These are phyloP conservation scores for Termitomyces sp. DNA, from an alignment of 768 basidiomycete species.

Conservation along the genomic window DNA sequence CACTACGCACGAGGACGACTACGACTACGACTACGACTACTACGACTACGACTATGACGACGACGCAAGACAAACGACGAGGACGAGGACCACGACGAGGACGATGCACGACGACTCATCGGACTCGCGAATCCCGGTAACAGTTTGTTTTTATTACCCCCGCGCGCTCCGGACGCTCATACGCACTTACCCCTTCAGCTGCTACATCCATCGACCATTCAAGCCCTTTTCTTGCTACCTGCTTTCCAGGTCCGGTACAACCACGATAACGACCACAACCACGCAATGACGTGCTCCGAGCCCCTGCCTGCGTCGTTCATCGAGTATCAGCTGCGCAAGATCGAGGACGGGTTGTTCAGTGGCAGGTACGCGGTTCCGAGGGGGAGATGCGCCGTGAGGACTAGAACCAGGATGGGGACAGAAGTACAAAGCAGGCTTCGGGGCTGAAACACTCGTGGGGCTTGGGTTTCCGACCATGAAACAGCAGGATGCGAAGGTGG, in stretches of 20 bases:
- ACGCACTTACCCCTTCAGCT: constrained; percentile 77
- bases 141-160: constrained; percentile 31
- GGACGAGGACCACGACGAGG: too few species aligned
- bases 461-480: too few species aligned
- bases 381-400: too few species aligned
- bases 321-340: constrained; percentile 93
- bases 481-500: too few species aligned
- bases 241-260: constrained; percentile 73
- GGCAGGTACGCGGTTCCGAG: constrained; percentile 82
- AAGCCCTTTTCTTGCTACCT: constrained; percentile 78
- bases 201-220: constrained; percentile 95
- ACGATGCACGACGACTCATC: too few species aligned
- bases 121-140: constrained; percentile 93
- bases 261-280: constrained; percentile 21
- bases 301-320: constrained; percentile 76
- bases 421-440: too few species aligned
- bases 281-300: constrained; percentile 60
- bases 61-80: too few species aligned
- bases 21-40: too few species aligned
- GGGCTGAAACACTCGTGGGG: too few species aligned
- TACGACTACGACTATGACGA: too few species aligned
- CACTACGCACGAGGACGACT: too few species aligned
- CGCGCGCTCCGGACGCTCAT: constrained; percentile 6
- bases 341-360: constrained; percentile 88
- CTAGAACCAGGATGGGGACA: too few species aligned